A percentile compares a stretch with the other conserved stretches of the same genome.
Conservation (phyloP, 1,139 yeast genomes). For the Magnusiomyces magnusii region DNA sequence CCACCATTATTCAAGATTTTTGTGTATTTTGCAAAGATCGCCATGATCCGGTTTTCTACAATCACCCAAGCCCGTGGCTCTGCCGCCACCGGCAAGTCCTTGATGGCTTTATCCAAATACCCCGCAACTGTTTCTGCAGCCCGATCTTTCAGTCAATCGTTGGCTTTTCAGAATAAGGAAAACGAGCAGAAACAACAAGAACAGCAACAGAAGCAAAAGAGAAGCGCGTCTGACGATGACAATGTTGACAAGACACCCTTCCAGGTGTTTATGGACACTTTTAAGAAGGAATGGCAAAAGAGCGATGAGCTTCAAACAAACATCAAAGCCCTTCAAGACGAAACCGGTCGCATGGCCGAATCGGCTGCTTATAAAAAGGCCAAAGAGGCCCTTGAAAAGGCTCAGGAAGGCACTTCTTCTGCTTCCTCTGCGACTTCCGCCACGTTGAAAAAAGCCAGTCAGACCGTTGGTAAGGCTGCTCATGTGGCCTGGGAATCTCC, state of each 20-base stretch:
- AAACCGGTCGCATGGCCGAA: constrained; percentile 91
- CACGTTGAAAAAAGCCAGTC: constrained; percentile 85
- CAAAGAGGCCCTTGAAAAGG: constrained; percentile 76
- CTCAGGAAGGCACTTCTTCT: constrained; percentile 41
- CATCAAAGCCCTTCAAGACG: constrained; percentile 92
- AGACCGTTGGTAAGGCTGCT: constrained; percentile 85
- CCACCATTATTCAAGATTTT: background rate
- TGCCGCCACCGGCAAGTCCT: background rate
- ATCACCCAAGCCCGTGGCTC: constrained; percentile 1
- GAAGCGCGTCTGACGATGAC: constrained; percentile 7
- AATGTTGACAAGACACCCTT: constrained; percentile 58
- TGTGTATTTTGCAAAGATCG: background rate
- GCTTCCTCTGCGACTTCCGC: constrained; percentile 66
- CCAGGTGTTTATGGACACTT: constrained; percentile 90
- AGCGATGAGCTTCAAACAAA: constrained; percentile 84
- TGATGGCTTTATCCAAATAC: background rate
- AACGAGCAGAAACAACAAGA: constrained; percentile 10
- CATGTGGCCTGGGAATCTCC: constrained; percentile 95
- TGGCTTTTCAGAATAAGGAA: background rate
- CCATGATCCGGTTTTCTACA: constrained; percentile 1
- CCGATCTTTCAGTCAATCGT: background rate
- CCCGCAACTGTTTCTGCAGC: background rate
- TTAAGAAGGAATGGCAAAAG: constrained; percentile 84
- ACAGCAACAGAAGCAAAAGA: constrained; percentile 12
- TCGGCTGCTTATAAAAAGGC: constrained; percentile 92